These are phyloP conservation scores for Trichoderma breve DNA, from an alignment of 2,329 filamentous ascomycete species.

Conservation along the genomic window DNA sequence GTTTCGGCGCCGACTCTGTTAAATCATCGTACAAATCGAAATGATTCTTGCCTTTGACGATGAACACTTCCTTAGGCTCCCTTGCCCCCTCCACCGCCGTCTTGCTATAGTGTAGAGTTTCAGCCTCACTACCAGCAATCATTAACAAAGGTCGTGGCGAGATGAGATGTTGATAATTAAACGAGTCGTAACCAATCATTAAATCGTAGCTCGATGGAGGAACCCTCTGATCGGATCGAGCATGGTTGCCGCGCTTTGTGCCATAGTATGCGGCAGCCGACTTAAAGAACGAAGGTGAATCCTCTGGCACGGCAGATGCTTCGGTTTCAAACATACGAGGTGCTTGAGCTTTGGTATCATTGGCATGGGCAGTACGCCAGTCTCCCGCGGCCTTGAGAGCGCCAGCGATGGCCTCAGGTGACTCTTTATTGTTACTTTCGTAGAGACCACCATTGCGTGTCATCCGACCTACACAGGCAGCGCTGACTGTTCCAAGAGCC, in stretches of 20 bases:
- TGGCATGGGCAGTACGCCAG: slow-evolving; percentile 6
- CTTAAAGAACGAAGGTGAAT: not conserved
- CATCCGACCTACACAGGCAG: slow-evolving; percentile 32
- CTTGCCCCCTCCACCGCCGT: slow-evolving; percentile 7
- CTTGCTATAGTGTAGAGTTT: slow-evolving; percentile 17
- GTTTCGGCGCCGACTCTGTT: not conserved
- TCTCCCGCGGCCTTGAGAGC: slow-evolving; percentile 13
- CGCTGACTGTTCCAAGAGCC: slow-evolving; percentile 35
- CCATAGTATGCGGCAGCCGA: slow-evolving; percentile 19
- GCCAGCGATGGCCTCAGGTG: not conserved
- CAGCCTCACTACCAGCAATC: slow-evolving; percentile 21
- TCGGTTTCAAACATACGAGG: slow-evolving; percentile 1
- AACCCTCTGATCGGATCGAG: slow-evolving; percentile 9
- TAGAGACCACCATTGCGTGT: slow-evolving; percentile 23
- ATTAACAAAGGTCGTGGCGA: slow-evolving; percentile 21
- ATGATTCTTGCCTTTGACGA: slow-evolving; percentile 21
- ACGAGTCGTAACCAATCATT: slow-evolving; percentile 18
- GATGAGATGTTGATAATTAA: slow-evolving; percentile 19
- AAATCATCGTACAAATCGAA: slow-evolving; percentile 22
- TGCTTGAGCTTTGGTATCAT: not conserved
- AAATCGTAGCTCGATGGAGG: slow-evolving; percentile 16
- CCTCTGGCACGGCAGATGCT: not conserved
- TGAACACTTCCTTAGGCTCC: slow-evolving; percentile 22
- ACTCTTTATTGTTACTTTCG: not conserved
- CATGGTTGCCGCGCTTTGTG: slow-evolving; percentile 21